phyloP scores from a whole-genome alignment of 768 basidiomycete genomes.

The Paxillus ammoniavirescens region DNA sequence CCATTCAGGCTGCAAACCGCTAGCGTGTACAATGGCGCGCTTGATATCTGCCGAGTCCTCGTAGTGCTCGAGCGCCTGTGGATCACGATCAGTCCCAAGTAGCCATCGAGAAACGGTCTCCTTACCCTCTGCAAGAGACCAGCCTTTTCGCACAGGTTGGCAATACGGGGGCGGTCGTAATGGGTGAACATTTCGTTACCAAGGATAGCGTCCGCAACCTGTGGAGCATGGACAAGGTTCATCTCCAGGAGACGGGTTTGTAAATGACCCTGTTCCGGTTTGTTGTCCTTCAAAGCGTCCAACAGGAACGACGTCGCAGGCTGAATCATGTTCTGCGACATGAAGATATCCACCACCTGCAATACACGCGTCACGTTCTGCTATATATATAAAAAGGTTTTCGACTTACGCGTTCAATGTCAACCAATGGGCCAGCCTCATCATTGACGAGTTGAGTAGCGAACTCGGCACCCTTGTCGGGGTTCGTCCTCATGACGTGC shows the following conservation, averaged over 20 bases:
- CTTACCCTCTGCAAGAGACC: slow-evolving; percentile 89
- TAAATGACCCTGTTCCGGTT: slow-evolving; percentile 91
- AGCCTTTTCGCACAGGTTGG: slow-evolving; percentile 98
- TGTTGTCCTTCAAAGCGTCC: slow-evolving; percentile 97
- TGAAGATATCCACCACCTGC: slow-evolving; percentile 96
- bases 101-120: slow-evolving; percentile 4
- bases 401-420: slow-evolving; percentile 77
- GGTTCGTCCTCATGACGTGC: slow-evolving; percentile 93
- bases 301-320: slow-evolving; percentile 97
- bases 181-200: slow-evolving; percentile 98
- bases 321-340: slow-evolving; percentile 99
- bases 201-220: slow-evolving; percentile 98
- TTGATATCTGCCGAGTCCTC: slow-evolving; percentile 99
- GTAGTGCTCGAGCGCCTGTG: slow-evolving; percentile 93
- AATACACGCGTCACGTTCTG: not conserved
- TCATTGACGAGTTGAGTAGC: slow-evolving; percentile 94
- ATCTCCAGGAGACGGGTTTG: slow-evolving; percentile 97
- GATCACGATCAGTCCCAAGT: slow-evolving; percentile 12
- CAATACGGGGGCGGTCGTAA: slow-evolving; percentile 94
- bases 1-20: slow-evolving; percentile 89
- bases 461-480: slow-evolving; percentile 98
- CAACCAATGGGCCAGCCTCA: slow-evolving; percentile 87
- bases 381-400: not conserved
- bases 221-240: slow-evolving; percentile 96
- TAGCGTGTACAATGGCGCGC: slow-evolving; percentile 92